Evolutionary conservation across 192 early-diverging fungal species (phyloP).

Genomic region (Coemansia furcata): DNA sequence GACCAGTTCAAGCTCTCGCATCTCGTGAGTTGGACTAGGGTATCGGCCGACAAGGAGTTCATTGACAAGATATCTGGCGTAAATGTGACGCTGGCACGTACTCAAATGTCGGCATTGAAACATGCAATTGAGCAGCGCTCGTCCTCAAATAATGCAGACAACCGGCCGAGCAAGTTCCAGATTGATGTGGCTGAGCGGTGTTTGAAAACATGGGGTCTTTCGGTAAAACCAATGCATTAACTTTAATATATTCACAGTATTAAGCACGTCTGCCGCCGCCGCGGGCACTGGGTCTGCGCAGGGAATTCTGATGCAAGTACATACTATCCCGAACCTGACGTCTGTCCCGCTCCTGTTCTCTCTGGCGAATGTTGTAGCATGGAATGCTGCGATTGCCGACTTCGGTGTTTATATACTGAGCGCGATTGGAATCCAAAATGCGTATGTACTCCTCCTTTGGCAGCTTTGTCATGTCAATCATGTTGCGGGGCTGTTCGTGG

Average conservation of each 20-base stretch:
- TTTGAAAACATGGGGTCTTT: constrained; percentile 17
- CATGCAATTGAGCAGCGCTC: background rate
- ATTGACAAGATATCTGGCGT: constrained; percentile 13
- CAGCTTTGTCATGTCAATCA: background rate
- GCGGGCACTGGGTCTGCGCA: background rate
- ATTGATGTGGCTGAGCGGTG: constrained; percentile 22
- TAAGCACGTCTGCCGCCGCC: background rate
- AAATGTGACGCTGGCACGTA: constrained; percentile 13
- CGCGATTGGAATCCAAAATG: background rate
- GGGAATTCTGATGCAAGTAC: background rate
- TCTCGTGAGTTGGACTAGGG: constrained; percentile 38
- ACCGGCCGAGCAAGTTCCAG: constrained; percentile 5
- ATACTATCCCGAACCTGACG: background rate
- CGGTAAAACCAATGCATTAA: background rate
- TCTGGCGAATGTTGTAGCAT: background rate
- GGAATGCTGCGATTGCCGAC: background rate
- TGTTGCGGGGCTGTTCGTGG: background rate
- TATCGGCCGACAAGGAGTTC: constrained; percentile 26
- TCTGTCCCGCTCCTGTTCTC: background rate
- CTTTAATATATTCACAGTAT: background rate
- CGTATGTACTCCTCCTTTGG: background rate
- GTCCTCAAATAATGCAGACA: background rate
- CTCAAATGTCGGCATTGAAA: constrained; percentile 15
- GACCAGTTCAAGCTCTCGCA: constrained; percentile 31
- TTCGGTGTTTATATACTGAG: background rate